Base-by-base conservation (phyloP, 768 basidiomycete species). In the Lactarius vividus region DNA sequence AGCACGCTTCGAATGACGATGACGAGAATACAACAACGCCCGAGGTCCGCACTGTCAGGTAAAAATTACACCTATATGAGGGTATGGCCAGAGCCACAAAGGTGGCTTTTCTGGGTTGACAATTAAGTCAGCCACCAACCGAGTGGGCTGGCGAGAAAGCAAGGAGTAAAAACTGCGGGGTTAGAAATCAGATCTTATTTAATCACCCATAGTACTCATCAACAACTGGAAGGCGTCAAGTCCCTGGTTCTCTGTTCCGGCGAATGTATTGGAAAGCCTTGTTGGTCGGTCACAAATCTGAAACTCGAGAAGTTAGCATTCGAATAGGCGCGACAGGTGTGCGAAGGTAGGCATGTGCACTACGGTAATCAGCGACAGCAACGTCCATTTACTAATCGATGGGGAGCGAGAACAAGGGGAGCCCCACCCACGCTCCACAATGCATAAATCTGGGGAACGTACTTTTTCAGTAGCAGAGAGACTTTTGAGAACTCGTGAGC, bases 261-360 rank as follows among this genome's bases (percentile, higher is more conserved):
- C 31, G 18, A 2, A 33, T 31, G 53, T 54, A 54, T 18, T 18
- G 26, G 53, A 31, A 29, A 44, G 3, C 52, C 53, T 20, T 18
- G 28, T 29, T 8, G 52, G 31, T 55, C 31, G 54, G 18, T n/a
- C 33, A 56, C 29, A 4, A 33, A 10, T 31, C 29, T n/a, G 55
- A 33, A 56, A 35, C 18, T 33, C 29, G n/a, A 10, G 54, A 33
- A 31, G 18, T n/a, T 20, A 18, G 54, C 28, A 31, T 16, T 13
- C 54, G 84, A 0, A 85, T 86, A 1, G 86, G 86, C 0, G 80
- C 83, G 18, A 86, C 66, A 59, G 86, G 82, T 3, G 29, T 29
- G 29, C 29, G 29, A 5, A 29, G 29, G 29, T 29, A 31, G 76
- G 73, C 3, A 76, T 74, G n/a, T 73, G 74, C 61, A n/a, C 23